Evolutionary conservation across 1,139 yeast genomes (phyloP), one percentile per base, ranked within the genome.

Genomic region (Yamadazyma blattariae): DNA sequence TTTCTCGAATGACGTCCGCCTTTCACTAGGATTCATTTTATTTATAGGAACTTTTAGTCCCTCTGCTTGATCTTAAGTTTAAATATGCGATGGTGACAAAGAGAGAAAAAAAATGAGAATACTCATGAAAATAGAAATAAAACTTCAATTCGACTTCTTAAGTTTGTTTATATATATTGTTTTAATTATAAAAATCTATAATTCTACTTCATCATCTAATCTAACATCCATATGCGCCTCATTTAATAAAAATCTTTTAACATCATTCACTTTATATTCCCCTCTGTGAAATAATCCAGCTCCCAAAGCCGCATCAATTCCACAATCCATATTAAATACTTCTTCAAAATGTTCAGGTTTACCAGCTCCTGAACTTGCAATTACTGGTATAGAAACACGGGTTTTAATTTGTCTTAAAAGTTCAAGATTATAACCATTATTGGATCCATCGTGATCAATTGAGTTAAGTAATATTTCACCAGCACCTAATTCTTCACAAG

Each of bases 251-350:
- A 71, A 79, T 25, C 72, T 59, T 61, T 92, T 92, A 29, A 92
- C 96, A 35, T 89, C 82, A 37, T 75, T 73, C 11, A 92, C 97
- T 12, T 87, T 81, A 59, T 82, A 92, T 52, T 90, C 97, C 19
- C 85, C 92, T 54, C 97, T 74, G 67, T 92, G 98, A 68, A 92
- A 92, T 79, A 92, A 82, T 30, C 98, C 98, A 3, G 98, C 98
- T 21, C 98, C 98, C 36, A 92, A 71, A 10, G 98, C 97, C 32
- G 98, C 98, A 62, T 92, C 98, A 2, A 92, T 83, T 3, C 77
- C 73, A 20, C 97, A 88, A 30, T 80, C 71, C 56, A 67, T 48
- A 34, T 70, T 71, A 54, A 92, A 92, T 1, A 88, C 98, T 46
- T 90, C 88, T 45, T 77, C 78, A 57, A 92, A 92, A 62, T 92